phyloP scores from a whole-genome alignment of 768 basidiomycete genomes.

The Tricholoma flavovirens region DNA sequence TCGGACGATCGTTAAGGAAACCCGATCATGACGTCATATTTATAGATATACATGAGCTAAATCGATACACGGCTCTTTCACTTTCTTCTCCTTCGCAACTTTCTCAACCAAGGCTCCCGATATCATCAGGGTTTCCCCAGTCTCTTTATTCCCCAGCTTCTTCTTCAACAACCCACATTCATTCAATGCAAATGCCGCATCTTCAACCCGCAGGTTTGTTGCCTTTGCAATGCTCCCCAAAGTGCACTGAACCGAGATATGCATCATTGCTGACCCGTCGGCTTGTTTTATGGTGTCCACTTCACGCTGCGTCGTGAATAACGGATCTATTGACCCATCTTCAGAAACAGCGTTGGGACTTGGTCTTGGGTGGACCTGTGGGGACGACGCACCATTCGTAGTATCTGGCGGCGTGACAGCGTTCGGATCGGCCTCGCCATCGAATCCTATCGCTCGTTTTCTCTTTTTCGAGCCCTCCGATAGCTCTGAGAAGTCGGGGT shows the following conservation, averaged over 20 bases:
- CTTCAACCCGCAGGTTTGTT: conserved; percentile 78
- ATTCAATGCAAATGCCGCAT: conserved; percentile 83
- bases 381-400: conserved; percentile 34
- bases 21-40: neutral
- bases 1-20: no score
- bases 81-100: conserved; percentile 60
- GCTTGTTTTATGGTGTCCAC: conserved; percentile 52
- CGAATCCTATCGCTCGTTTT: conserved; percentile 63
- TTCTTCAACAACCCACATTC: conserved; percentile 74
- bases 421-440: conserved; percentile 50
- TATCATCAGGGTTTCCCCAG: conserved; percentile 36
- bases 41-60: conserved; percentile 50
- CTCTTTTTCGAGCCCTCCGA: conserved; percentile 34
- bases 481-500: conserved; percentile 15
- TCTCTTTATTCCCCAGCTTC: conserved; percentile 23
- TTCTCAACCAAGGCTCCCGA: conserved; percentile 38
- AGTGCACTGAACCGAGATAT: conserved; percentile 63
- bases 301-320: conserved; percentile 47
- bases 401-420: conserved; percentile 25
- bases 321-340: conserved; percentile 34
- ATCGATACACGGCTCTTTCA: conserved; percentile 68
- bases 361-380: neutral
- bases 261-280: conserved; percentile 67
- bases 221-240: conserved; percentile 74
- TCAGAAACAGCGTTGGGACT: conserved; percentile 1